Base-by-base conservation (phyloP, 169 alveolate species). In the Eimeria necatrix region DNA sequence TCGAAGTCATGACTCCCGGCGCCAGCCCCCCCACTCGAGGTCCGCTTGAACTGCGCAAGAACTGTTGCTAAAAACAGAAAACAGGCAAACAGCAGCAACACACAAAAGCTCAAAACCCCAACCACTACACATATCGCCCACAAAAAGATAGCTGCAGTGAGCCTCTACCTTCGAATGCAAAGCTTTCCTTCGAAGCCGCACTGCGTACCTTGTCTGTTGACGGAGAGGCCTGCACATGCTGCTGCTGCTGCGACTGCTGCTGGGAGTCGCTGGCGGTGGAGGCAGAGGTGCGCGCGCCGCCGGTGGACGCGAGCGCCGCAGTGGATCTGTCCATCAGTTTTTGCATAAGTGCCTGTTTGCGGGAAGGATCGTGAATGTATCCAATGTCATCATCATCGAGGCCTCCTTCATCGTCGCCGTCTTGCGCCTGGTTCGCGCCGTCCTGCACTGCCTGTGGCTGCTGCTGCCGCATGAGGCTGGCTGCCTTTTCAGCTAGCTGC, bases 401-500 rank as follows among this genome's bases (percentile, higher is more conserved):
- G n/a, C 85, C 94, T 9, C 91, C 95, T 32, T 91, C 95, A 24
- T 91, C 95, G 4, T 91, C 95, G 22, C 48, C 91, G 7, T 87
- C 93, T 84, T 76, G 86, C 24, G 49, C 84, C 61, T 89, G 87
- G 6, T 71, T 41, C 59, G 22, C 78, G 20, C 74, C 76, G 41
- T 74, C 95, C 71, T 74, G 70, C n/a, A 46, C 78, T 24, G 22
- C 83, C 24, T 78, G 87, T 18, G 87, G 83, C 49, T 74, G 95
- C 91, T 91, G 95, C 93, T 87, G 93, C 73, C 93, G 70, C 93
- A 70, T 70, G 3, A 87, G 85, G 59, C 93, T 94, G 16, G 95
- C 95, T 1, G 95, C 91, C 68, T 93, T 87, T 78, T 87, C 95
- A 5, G 95, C 95, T 51, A 93, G 78, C 87, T 93, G 95, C 88